Percentiles rank a stretch among this genome's conserved stretches.
phyloP scores from a whole-genome alignment of 2,329 filamentous ascomycete genomes.

The Bipolaris victoriae region DNA sequence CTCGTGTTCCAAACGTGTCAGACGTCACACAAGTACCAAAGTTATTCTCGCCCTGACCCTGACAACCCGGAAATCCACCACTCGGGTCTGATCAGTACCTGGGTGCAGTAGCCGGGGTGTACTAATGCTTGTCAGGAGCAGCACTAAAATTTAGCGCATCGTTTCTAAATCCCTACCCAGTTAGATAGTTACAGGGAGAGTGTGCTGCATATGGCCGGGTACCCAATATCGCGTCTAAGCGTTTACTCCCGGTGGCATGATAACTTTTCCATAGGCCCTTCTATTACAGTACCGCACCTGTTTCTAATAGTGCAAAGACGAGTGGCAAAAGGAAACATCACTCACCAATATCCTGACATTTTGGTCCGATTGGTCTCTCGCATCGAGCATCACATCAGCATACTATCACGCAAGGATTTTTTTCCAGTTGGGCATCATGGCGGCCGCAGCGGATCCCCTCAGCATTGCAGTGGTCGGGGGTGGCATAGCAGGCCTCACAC shows the following conservation, averaged over 20 bases:
- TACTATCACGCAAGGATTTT: not conserved
- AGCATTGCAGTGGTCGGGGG: constrained; percentile 64
- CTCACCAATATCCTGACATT: not conserved
- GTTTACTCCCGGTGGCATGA: not conserved
- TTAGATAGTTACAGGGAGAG: not conserved
- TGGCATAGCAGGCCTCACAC: constrained; percentile 62
- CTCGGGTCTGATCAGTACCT: not conserved
- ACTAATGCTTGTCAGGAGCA: not conserved
- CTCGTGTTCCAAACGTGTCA: not conserved
- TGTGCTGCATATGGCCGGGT: not conserved
- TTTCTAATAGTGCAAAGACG: no score
- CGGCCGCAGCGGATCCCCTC: constrained; percentile 29
- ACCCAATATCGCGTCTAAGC: not conserved
- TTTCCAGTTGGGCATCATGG: not conserved
- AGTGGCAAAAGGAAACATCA: no score
- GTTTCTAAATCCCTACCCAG: not conserved
- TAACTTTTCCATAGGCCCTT: not conserved
- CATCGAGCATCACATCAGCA: not conserved
- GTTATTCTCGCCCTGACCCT: not conserved
- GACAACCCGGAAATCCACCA: not conserved
- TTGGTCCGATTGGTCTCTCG: not conserved
- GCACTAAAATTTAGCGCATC: not conserved
- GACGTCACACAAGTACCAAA: not conserved
- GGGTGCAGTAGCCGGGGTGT: not conserved
- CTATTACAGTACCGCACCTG: no score